A percentile compares a stretch with the other conserved stretches of the same genome.
phyloP scores from a whole-genome alignment of 2,329 filamentous ascomycete genomes.

The Tolypocladium amazonense region DNA sequence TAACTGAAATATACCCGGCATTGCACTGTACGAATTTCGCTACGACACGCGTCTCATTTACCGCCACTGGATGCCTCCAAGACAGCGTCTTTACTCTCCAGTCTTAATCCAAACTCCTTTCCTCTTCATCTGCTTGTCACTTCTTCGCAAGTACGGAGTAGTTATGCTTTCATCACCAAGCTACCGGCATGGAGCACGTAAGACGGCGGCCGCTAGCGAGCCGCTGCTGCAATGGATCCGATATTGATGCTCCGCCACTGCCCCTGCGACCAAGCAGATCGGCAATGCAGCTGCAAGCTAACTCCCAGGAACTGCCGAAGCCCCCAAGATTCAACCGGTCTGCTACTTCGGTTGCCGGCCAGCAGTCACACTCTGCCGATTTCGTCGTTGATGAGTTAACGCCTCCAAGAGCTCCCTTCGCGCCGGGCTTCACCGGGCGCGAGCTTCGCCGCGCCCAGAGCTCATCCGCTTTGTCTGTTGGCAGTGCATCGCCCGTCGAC shows the following conservation, averaged over 20 bases:
- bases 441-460: conserved; percentile 18
- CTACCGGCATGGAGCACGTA: not conserved
- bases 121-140: not conserved
- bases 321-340: not conserved
- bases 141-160: no score
- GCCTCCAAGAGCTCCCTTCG: not conserved
- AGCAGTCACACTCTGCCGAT: not conserved
- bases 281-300: conserved; percentile 2
- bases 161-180: not conserved
- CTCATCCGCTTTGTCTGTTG: conserved; percentile 17
- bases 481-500: not conserved
- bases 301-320: not conserved
- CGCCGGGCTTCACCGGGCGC: not conserved
- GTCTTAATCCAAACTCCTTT: not conserved
- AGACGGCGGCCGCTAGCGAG: not conserved
- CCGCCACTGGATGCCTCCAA: not conserved
- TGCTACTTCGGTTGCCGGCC: not conserved
- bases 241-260: not conserved
- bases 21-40: not conserved
- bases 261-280: conserved; percentile 8
- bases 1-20: not conserved
- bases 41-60: not conserved
- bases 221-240: not conserved
- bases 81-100: not conserved
- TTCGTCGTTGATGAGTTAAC: not conserved